Evolutionary conservation across 176 grass and related monocot genomes (phyloP), one percentile per base, ranked within the genome.

Genomic region (Elaeis guineensis): DNA sequence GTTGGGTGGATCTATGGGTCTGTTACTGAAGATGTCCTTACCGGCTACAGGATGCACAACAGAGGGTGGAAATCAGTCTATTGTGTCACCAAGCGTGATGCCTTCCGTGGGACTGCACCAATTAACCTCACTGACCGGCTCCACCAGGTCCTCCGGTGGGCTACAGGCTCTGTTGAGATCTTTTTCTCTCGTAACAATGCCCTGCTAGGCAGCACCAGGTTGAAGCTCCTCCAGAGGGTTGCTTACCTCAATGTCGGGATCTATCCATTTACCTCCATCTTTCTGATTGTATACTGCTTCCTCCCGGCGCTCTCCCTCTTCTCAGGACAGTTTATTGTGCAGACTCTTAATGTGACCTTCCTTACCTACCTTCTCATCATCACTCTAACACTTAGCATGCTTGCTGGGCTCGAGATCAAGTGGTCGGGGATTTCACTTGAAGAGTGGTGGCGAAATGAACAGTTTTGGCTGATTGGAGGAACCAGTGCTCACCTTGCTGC

Each of bases 1-100:
- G 94, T 98, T 17, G 94, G 94, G 25, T 98, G 94, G 94, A 98
- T 98, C 59, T 98, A 98, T 49, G 94, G 94, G 4, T 98, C 94
- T 6, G 94, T 98, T 7, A 93, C 94, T 32, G 94, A 98, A 71
- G 94, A 98, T 74, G 94, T 98, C 24, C 84, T 98, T n/a, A 98
- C 94, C 17, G 94, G 94, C n/a, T 98, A 89, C 70, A 57, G 94
- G 57, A 98, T 98, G 94, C 94, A 98, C 76, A 98, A 98, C 77
- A 75, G 93, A 64, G 93, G 93, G 7, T 98, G 93, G 93, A 98
- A 81, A 66, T 98, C 94, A 0, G 88, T 98, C 17, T 98, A 98
- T 72, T 98, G 94, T 63, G 94, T 98, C 12, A 98, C 94, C 30
- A 98, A 98, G 77, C 88, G 81, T 0, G 94, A 98, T 16, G 94